phyloP scores from a whole-genome alignment of 2,329 filamentous ascomycete species.

The Leptographium wingfieldii region DNA sequence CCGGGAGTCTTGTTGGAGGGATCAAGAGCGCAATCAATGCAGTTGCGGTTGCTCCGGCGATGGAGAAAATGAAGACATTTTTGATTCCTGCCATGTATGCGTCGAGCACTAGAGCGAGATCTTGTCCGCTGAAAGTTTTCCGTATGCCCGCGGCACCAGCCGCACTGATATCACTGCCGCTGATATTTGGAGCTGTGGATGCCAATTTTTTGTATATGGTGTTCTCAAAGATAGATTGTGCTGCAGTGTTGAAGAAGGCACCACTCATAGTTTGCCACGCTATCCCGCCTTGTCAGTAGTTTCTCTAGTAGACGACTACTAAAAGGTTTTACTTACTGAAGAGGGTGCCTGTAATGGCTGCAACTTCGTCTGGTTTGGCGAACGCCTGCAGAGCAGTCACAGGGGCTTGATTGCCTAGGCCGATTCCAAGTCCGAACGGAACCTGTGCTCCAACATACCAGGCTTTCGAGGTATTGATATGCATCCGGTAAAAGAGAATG shows the following conservation, averaged over 20 bases:
- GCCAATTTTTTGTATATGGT: neutral
- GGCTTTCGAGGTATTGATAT: neutral
- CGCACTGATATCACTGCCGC: neutral
- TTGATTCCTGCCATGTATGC: neutral
- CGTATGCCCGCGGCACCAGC: neutral
- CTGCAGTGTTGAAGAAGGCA: neutral
- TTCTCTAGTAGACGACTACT: neutral
- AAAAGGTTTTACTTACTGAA: neutral
- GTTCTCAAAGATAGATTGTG: slow-evolving; percentile 1
- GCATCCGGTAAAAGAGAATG: slow-evolving; percentile 2
- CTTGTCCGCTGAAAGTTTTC: neutral
- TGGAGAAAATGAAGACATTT: neutral
- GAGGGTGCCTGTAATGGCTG: neutral
- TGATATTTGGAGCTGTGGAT: neutral
- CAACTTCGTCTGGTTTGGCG: neutral
- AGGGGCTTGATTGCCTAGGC: slow-evolving; percentile 1
- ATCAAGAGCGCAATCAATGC: neutral
- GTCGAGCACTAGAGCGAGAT: neutral
- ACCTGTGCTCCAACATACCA: slow-evolving; percentile 1
- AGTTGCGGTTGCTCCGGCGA: neutral
- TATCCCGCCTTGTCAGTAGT: neutral
- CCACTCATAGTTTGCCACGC: neutral
- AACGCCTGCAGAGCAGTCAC: neutral
- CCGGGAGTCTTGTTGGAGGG: neutral
- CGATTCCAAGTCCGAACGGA: neutral